Conservation (phyloP, 371 early-diverging fungal species). For the Syncephalastrum racemosum region DNA sequence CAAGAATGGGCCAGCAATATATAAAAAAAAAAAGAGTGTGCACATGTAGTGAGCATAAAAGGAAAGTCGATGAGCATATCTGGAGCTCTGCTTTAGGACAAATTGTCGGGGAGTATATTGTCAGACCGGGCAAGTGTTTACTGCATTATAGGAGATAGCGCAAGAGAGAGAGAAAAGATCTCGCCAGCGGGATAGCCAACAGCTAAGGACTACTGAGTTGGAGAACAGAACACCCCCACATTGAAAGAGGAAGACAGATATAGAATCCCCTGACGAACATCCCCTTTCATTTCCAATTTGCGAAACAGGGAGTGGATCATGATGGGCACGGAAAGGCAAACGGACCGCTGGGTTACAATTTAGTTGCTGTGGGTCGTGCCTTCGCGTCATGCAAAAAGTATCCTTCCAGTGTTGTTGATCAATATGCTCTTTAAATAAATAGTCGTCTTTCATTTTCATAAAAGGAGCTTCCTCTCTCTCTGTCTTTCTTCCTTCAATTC, state of each 20-base stretch:
- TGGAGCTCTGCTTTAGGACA: conserved; percentile 10
- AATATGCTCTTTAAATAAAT: conserved; percentile 16
- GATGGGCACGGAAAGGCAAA: no score
- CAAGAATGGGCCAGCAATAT: conserved; percentile 8
- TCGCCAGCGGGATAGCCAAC: no score
- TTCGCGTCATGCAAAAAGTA: background rate
- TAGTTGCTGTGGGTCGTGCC: no score
- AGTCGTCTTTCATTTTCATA: background rate
- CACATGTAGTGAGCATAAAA: conserved; percentile 4
- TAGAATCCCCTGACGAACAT: no score
- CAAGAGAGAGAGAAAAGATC: background rate
- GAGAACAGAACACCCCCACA: no score
- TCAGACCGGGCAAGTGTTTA: conserved; percentile 7
- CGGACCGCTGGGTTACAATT: no score
- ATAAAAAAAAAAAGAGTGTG: conserved; percentile 6
- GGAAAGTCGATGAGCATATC: conserved; percentile 6
- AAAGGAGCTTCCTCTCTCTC: background rate
- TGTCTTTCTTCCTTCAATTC: conserved; percentile 5
- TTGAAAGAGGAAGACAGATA: no score
- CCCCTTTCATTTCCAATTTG: no score
- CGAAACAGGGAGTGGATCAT: no score
- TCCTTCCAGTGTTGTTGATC: conserved; percentile 9
- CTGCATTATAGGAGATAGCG: conserved; percentile 13
- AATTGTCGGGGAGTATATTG: background rate
- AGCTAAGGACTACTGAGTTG: no score